Conservation (phyloP, 768 basidiomycete genomes). For the Strobilomyces dryophilus region DNA sequence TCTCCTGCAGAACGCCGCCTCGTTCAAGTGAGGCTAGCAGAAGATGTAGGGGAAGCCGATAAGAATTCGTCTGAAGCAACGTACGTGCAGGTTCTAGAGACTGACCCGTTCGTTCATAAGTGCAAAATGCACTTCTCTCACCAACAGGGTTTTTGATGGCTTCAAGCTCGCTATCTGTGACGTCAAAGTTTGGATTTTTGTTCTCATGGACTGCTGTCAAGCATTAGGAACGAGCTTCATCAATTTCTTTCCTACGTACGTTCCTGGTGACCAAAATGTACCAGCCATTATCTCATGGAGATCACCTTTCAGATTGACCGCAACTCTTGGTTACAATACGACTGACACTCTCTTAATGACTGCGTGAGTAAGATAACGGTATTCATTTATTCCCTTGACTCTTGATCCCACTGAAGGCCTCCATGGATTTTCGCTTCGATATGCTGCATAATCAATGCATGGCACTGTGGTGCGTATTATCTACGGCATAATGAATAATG, state of each 20-base stretch:
- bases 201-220: constrained; percentile 51
- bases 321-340: constrained; percentile 53
- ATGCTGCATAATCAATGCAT: constrained; percentile 48
- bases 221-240: constrained; percentile 55
- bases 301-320: too few species aligned
- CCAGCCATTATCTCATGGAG: neutral
- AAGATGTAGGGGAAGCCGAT: constrained; percentile 67
- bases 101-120: too few species aligned
- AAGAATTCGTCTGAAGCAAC: constrained; percentile 33
- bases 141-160: constrained; percentile 43
- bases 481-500: neutral
- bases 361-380: constrained; percentile 39
- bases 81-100: constrained; percentile 4
- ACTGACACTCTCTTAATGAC: constrained; percentile 59
- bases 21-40: constrained; percentile 63
- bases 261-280: neutral
- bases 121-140: neutral
- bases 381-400: neutral
- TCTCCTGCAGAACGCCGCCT: constrained; percentile 46
- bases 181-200: constrained; percentile 49
- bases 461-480: constrained; percentile 43
- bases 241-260: constrained; percentile 55
- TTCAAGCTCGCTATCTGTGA: constrained; percentile 53
- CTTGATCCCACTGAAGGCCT: constrained; percentile 36
- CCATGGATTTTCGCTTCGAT: constrained; percentile 57